Evolutionary conservation across 2,329 filamentous ascomycete species (phyloP), one percentile per base, ranked within the genome.

Genomic region (Colletotrichum cereale): DNA sequence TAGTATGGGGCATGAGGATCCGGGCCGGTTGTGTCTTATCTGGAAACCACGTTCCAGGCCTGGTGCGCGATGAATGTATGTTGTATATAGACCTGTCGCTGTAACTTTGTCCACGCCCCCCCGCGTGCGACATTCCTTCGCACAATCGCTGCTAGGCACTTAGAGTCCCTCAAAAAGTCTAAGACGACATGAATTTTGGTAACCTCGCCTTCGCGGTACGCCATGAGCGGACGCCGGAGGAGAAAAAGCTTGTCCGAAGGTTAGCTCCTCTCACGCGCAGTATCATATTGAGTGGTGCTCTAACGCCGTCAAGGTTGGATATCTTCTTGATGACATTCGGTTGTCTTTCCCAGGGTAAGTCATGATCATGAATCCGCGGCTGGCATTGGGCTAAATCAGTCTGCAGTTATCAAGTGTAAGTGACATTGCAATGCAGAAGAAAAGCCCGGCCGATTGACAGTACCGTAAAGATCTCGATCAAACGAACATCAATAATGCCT

Each of bases 401-500:
- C 8, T 11, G 16, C 38, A 75, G 74, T 75, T 44, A 75, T 75
- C 67, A 75, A 75, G 62, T 75, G 72, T 57, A 56, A 62, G 56
- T 52, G 11, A 18, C 12, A 4, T 57, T 21, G n/a, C 29, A 55
- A 14, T 31, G 21, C 7, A 29, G 16, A 38, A 21, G 14, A 16
- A 24, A 16, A 18, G 8, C 2, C 31, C 2, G 10, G 44, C 21
- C 16, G 31, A 26, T 50, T 62, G 29, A 50, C 58, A 16, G 12
- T 2, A 29, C 7, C 14, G 24, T 34, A 26, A 62, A 71, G 68
- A 67, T 57, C 79, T 83, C 12, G 81, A 83, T 61, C 79, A 81
- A n/a, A 80, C 78, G 21, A 83, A 82, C 50, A 77, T 83, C 21
- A 77, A 61, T 50, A 86, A 86, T 75, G 84, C 84, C 7, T 86